A percentile compares a stretch with the other conserved stretches of the same genome.
phyloP scores from a whole-genome alignment of 1,284 basidiomycete species.

The Sporisorium scitamineum region DNA sequence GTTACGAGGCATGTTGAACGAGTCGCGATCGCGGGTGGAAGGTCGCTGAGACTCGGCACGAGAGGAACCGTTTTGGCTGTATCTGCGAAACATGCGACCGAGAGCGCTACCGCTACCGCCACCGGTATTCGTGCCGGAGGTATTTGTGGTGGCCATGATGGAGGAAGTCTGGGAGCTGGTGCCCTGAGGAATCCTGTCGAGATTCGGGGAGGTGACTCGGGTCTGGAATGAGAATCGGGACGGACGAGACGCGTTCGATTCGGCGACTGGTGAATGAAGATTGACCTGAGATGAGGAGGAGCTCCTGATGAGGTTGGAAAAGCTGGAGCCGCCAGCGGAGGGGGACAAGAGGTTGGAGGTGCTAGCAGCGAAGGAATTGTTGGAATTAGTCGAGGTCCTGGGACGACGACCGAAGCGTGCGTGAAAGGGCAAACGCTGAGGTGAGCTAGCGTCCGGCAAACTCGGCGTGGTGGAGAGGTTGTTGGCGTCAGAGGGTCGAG shows the following conservation, averaged over 20 bases:
- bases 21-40: slow-evolving; percentile 25
- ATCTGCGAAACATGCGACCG: slow-evolving; percentile 62
- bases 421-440: slow-evolving; percentile 21
- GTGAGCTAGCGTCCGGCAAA: slow-evolving; percentile 6
- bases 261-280: slow-evolving; percentile 10
- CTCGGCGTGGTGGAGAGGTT: slow-evolving; percentile 3
- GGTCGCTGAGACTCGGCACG: slow-evolving; percentile 27
- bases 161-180: background rate
- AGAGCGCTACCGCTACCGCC: slow-evolving; percentile 43
- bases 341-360: slow-evolving; percentile 37
- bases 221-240: slow-evolving; percentile 15
- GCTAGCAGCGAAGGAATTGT: slow-evolving; percentile 36
- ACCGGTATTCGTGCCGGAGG: slow-evolving; percentile 5
- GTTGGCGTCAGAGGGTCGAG: slow-evolving; percentile 13
- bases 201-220: slow-evolving; percentile 13
- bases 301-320: slow-evolving; percentile 32
- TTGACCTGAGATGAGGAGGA: slow-evolving; percentile 37
- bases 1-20: slow-evolving; percentile 31
- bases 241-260: slow-evolving; percentile 7
- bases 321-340: slow-evolving; percentile 11
- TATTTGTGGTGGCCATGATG: slow-evolving; percentile 30
- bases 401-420: slow-evolving; percentile 31
- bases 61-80: slow-evolving; percentile 48
- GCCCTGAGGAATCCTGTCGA: slow-evolving; percentile 5
- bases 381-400: slow-evolving; percentile 23